Conservation (phyloP, 768 basidiomycete species). For the Kondoa subrosea region DNA sequence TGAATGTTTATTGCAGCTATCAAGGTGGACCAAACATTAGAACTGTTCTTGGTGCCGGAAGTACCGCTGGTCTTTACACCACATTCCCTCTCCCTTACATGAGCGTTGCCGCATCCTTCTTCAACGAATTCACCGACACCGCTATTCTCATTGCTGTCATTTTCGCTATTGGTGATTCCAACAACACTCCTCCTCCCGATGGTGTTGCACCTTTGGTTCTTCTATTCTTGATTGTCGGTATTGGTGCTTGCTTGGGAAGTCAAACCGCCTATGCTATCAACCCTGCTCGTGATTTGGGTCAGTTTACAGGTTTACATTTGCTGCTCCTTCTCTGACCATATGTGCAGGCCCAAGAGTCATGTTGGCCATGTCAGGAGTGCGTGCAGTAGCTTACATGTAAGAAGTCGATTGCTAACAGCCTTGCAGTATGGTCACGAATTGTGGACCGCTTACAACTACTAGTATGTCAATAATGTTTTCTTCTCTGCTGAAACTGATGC, state of each 20-base stretch:
- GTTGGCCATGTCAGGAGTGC: too few species aligned
- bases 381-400: too few species aligned
- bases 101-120: slow-evolving; percentile 12
- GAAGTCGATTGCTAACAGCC: too few species aligned
- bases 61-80: slow-evolving; percentile 10
- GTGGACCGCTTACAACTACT: not conserved
- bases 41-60: slow-evolving; percentile 5
- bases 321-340: not conserved
- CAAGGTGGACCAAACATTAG: slow-evolving; percentile 11
- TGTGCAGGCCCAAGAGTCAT: too few species aligned
- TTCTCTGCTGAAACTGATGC: not conserved
- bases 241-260: slow-evolving; percentile 13
- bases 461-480: not conserved
- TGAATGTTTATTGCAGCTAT: slow-evolving; percentile 4
- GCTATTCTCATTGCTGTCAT: slow-evolving; percentile 15
- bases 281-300: slow-evolving; percentile 7
- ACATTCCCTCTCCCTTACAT: slow-evolving; percentile 12
- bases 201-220: slow-evolving; percentile 15
- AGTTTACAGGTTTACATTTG: too few species aligned
- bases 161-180: slow-evolving; percentile 13
- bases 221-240: slow-evolving; percentile 14
- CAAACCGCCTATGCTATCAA: slow-evolving; percentile 13
- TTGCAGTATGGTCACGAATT: not conserved
- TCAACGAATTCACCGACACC: slow-evolving; percentile 12
- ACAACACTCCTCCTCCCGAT: slow-evolving; percentile 17